Evolutionary conservation across 768 basidiomycete species (phyloP).

Genomic region (Chlorophyllum brunneum): DNA sequence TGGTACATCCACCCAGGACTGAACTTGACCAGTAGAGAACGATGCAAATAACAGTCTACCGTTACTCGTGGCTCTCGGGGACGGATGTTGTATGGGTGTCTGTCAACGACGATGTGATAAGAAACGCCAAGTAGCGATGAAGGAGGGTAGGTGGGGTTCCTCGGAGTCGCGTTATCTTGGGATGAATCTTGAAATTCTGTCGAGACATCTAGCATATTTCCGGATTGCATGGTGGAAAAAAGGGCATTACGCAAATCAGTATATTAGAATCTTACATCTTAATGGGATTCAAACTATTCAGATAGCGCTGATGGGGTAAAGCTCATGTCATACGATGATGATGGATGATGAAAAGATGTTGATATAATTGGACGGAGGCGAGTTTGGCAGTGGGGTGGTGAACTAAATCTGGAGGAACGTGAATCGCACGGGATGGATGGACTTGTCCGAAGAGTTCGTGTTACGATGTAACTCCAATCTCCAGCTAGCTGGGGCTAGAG

Average conservation of each 20-base stretch:
- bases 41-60: too few relatives aligned
- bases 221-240: slow-evolving; percentile 3
- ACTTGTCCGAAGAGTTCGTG: slow-evolving; percentile 3
- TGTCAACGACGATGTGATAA: too few relatives aligned
- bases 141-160: not conserved
- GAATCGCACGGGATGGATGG: too few relatives aligned
- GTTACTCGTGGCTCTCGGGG: too few relatives aligned
- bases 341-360: not conserved
- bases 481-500: not conserved
- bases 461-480: not conserved
- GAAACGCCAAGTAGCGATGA: too few relatives aligned
- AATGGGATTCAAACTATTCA: not conserved
- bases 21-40: too few relatives aligned
- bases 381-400: not conserved
- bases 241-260: not conserved
- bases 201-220: not conserved
- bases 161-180: not conserved
- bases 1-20: too few relatives aligned
- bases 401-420: not conserved
- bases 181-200: not conserved
- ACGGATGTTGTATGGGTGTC: too few relatives aligned
- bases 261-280: not conserved
- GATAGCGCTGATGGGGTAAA: not conserved
- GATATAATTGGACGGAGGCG: slow-evolving; percentile 1
- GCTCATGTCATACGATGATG: slow-evolving; percentile 1